Percentiles rank a stretch among this genome's conserved stretches.
Evolutionary conservation across 495 filamentous ascomycete genomes (phyloP).

Genomic region (Xylaria acuta): DNA sequence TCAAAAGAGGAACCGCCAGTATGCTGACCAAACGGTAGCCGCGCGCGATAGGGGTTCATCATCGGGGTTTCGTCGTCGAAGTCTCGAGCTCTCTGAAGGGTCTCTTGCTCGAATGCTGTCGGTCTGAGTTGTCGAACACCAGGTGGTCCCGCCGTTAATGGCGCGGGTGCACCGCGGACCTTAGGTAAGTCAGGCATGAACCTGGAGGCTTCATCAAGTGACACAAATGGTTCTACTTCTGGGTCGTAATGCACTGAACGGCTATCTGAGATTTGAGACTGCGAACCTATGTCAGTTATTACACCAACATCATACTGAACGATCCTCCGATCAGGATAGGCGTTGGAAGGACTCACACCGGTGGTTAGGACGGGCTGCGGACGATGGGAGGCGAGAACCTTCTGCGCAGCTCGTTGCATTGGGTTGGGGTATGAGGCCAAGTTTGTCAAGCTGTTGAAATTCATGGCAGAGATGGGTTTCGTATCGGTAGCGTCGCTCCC

Average conservation of each 20-base stretch:
- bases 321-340: slow-evolving; percentile 7
- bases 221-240: slow-evolving; percentile 10
- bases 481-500: slow-evolving; percentile 31
- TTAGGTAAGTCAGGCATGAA: slow-evolving; percentile 38
- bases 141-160: slow-evolving; percentile 55
- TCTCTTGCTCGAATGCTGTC: slow-evolving; percentile 36
- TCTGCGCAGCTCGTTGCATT: slow-evolving; percentile 52
- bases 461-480: slow-evolving; percentile 38
- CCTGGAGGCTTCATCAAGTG: slow-evolving; percentile 9
- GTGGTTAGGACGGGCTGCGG: slow-evolving; percentile 17
- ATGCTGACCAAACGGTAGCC: not conserved
- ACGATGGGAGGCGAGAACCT: slow-evolving; percentile 44
- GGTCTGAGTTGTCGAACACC: slow-evolving; percentile 50
- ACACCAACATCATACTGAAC: not conserved
- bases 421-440: slow-evolving; percentile 56
- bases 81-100: slow-evolving; percentile 32
- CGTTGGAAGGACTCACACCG: slow-evolving; percentile 2
- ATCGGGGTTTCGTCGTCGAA: slow-evolving; percentile 30
- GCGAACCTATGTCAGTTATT: slow-evolving; percentile 13
- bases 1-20: not conserved
- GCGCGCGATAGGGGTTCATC: slow-evolving; percentile 17
- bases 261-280: slow-evolving; percentile 15
- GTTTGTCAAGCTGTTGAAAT: slow-evolving; percentile 49
- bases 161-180: slow-evolving; percentile 48
- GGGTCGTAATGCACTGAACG: slow-evolving; percentile 13